Evolutionary conservation across 176 grass and related monocot genomes (phyloP), one percentile per base, ranked within the genome.

Genomic region (Eragrostis nindensis): DNA sequence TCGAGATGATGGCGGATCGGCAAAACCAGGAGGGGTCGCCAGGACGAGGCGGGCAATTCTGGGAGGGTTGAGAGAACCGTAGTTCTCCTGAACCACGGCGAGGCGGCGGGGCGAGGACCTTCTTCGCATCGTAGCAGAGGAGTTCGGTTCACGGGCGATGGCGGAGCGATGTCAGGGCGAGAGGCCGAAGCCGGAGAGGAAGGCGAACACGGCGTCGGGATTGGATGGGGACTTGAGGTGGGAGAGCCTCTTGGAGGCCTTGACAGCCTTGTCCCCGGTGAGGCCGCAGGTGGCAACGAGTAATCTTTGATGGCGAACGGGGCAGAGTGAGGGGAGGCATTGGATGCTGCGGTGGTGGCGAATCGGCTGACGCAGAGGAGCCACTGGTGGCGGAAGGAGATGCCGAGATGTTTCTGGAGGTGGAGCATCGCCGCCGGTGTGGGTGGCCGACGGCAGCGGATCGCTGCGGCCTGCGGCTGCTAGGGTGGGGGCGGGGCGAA

Each of bases 161-260:
- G 70, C n/a, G 21, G n/a, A 67, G 48, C 79, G 71, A 76, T 22
- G 62, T 50, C 46, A 49, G 43, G 55, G 1, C 49, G 62, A 43
- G 21, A 91, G 68, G 16, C 84, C 89, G 69, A 84, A 70, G 46
- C 30, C 56, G 10, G 65, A 19, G 53, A 87, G 29, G 62, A 91
- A 87, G 66, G 59, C 39, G 68, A 84, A 69, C 68, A 83, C 79
- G 18, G 84, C 62, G 21, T 90, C 69, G 9, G 80, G 73, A 0
- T 90, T 83, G 48, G 78, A 24, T 12, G 76, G 69, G 30, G 81
- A 86, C 10, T 68, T 27, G 68, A 90, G 83, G 18, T 46, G 36
- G 39, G 62, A 48, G 72, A 90, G 62, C 19, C 29, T 1, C 5
- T 11, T n/a, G 15, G 78, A 27, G 49, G 41, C 47, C 66, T 56